These are phyloP conservation scores for Leucaena leucocephala DNA, from an alignment of 306 rosid species.

Conservation along the genomic window DNA sequence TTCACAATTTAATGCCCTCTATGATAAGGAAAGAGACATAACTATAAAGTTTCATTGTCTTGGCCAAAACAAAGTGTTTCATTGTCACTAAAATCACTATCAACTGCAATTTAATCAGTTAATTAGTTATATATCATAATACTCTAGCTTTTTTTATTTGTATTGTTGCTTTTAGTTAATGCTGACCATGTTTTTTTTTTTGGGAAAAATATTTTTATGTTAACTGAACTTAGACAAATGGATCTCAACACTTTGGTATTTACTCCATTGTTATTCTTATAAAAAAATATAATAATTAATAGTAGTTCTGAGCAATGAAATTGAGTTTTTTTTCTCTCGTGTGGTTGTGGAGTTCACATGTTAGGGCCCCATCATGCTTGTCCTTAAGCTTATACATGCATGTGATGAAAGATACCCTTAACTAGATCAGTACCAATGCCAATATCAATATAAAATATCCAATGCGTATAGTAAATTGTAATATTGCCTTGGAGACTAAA, in stretches of 20 bases:
- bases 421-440: too few species aligned
- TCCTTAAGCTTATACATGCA: neutral
- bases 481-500: too few species aligned
- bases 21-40: neutral
- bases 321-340: neutral
- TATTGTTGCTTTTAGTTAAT: neutral
- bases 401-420: neutral
- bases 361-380: neutral
- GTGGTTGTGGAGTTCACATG: neutral
- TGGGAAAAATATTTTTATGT: neutral
- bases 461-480: too few species aligned
- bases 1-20: neutral
- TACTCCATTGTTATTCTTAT: neutral
- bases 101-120: neutral
- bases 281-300: neutral
- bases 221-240: too few species aligned
- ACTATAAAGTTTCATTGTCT: neutral
- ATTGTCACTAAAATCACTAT: neutral
- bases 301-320: neutral
- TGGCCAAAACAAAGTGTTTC: neutral
- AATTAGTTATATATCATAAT: slow-evolving; percentile 7
- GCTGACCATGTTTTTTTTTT: neutral
- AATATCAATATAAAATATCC: too few species aligned
- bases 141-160: neutral
- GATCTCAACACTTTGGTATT: neutral